Evolutionary conservation across 2,329 filamentous ascomycete species (phyloP).

Genomic region (Davidsoniella eucalypti): DNA sequence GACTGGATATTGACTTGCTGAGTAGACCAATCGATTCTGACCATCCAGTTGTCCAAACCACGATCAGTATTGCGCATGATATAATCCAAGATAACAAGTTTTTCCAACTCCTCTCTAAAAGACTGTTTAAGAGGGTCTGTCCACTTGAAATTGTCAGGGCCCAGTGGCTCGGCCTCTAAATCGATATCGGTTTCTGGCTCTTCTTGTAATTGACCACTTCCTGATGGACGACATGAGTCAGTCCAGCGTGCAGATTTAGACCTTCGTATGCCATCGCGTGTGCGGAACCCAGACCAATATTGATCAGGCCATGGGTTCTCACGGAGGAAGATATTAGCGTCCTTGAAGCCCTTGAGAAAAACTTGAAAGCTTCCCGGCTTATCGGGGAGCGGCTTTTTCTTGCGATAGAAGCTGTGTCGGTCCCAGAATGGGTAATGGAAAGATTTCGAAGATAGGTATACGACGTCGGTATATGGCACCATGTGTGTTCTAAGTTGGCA

Average conservation of each 20-base stretch:
- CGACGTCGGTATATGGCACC: conserved; percentile 92
- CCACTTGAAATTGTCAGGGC: conserved; percentile 57
- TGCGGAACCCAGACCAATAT: conserved; percentile 52
- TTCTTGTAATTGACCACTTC: conserved; percentile 21
- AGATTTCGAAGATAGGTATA: conserved; percentile 84
- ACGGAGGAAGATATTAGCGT: conserved; percentile 86
- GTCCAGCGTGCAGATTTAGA: conserved; percentile 55
- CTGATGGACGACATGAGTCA: conserved; percentile 58
- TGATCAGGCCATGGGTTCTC: conserved; percentile 97
- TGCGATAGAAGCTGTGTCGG: conserved; percentile 70
- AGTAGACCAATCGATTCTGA: conserved; percentile 77
- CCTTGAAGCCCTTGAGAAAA: conserved; percentile 91
- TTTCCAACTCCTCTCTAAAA: conserved; percentile 89
- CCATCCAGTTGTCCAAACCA: conserved; percentile 98
- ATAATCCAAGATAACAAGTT: conserved; percentile 92
- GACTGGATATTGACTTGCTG: conserved; percentile 74
- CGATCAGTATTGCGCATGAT: conserved; percentile 98
- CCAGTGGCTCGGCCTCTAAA: conserved; percentile 26
- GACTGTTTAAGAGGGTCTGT: conserved; percentile 76
- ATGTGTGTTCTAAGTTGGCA: conserved; percentile 76
- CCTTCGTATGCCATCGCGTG: conserved; percentile 43
- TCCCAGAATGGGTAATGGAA: conserved; percentile 99
- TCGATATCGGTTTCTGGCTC: conserved; percentile 33
- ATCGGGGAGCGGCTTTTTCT: conserved; percentile 68
- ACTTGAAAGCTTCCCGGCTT: conserved; percentile 96